phyloP scores from a whole-genome alignment of 2,329 filamentous ascomycete genomes.

The Apiospora hydei region DNA sequence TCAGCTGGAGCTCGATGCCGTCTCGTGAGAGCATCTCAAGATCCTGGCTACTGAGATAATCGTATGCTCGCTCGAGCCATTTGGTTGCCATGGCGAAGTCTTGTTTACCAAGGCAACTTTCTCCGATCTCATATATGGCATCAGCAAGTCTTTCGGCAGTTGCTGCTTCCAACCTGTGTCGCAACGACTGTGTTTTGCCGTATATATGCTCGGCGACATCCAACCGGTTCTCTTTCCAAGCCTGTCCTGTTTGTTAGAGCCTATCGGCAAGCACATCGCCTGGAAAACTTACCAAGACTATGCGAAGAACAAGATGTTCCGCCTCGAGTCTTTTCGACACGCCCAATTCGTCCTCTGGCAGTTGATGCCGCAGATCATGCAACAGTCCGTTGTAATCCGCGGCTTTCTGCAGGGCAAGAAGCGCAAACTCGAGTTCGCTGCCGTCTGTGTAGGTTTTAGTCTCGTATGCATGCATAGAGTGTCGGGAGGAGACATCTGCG shows the following conservation, averaged over 20 bases:
- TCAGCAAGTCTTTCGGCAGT: conserved; percentile 70
- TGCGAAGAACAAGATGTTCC: conserved; percentile 72
- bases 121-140: conserved; percentile 76
- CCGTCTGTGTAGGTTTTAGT: conserved; percentile 48
- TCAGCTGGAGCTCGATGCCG: conserved; percentile 68
- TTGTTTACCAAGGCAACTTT: conserved; percentile 54
- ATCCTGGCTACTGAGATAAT: conserved; percentile 63
- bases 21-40: conserved; percentile 64
- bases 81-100: conserved; percentile 64
- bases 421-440: conserved; percentile 63
- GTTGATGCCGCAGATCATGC: conserved; percentile 38
- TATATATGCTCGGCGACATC: conserved; percentile 85
- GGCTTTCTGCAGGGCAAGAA: conserved; percentile 68
- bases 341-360: conserved; percentile 41
- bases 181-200: conserved; percentile 58
- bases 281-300: conserved; percentile 63
- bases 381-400: conserved; percentile 60
- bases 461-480: conserved; percentile 24
- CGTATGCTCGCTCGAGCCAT: conserved; percentile 77
- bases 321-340: conserved; percentile 52
- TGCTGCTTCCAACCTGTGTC: conserved; percentile 50
- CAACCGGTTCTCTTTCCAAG: conserved; percentile 75
- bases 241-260: conserved; percentile 51
- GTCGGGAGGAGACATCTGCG: conserved; percentile 35
- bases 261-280: conserved; percentile 30